phyloP scores from a whole-genome alignment of 2,329 filamentous ascomycete species.

The Penicillium sclerotigenum region DNA sequence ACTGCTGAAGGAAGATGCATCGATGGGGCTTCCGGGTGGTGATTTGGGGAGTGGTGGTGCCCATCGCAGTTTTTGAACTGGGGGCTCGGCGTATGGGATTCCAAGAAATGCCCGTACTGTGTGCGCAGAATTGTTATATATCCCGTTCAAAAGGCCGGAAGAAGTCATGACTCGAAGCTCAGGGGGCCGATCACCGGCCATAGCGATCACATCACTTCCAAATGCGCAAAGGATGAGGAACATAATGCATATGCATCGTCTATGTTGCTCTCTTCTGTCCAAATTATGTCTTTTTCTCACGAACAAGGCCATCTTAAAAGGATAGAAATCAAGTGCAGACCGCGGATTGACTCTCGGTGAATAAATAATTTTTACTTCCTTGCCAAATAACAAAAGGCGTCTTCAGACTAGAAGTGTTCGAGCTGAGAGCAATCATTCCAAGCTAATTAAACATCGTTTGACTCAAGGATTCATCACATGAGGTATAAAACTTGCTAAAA shows the following conservation, averaged over 20 bases:
- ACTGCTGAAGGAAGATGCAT: conserved; percentile 23
- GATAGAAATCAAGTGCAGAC: background rate
- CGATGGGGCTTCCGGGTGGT: conserved; percentile 25
- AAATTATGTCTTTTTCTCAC: background rate
- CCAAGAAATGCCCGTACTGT: conserved; percentile 39
- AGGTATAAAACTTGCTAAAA: background rate
- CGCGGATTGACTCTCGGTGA: background rate
- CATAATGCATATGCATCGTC: background rate
- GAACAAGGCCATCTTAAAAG: background rate
- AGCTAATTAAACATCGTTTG: background rate
- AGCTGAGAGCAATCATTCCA: too few relatives aligned
- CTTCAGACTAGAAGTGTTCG: background rate
- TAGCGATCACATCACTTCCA: background rate
- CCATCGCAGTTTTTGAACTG: conserved; percentile 45
- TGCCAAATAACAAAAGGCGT: background rate
- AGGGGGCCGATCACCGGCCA: background rate
- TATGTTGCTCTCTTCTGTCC: background rate
- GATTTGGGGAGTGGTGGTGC: conserved; percentile 27
- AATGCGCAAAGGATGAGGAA: background rate
- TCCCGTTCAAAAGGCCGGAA: conserved; percentile 16
- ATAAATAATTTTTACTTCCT: background rate
- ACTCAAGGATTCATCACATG: background rate
- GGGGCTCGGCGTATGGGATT: conserved; percentile 47
- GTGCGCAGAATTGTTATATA: conserved; percentile 14
- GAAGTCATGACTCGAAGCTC: conserved; percentile 13